Evolutionary conservation across 352 stramenopile genomes (phyloP).

Genomic region (Thraustochytrium striatum): DNA sequence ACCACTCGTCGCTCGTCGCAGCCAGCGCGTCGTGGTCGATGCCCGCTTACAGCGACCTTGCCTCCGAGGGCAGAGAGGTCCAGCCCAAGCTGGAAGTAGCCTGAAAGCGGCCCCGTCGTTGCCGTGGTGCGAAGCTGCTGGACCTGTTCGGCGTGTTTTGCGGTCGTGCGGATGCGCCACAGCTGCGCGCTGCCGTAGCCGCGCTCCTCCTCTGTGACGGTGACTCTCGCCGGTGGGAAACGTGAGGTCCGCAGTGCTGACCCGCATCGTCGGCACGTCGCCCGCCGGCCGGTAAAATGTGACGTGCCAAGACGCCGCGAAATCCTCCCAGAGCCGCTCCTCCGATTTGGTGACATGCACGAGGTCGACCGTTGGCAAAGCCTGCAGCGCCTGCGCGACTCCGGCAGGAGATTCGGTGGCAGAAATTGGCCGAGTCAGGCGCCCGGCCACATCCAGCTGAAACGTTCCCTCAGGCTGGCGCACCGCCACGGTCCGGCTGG

Average conservation of each 20-base stretch:
- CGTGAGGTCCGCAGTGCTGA: not conserved
- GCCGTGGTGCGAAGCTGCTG: conserved; percentile 10
- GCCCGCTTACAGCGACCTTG: not conserved
- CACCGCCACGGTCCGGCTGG: not conserved
- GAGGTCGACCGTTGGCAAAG: not conserved
- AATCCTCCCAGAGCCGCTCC: no score
- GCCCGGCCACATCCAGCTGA: not conserved
- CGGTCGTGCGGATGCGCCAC: not conserved
- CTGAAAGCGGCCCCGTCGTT: not conserved
- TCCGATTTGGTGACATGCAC: not conserved
- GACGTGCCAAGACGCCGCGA: not conserved
- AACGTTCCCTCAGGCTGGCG: not conserved
- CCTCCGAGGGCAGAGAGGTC: conserved; percentile 25
- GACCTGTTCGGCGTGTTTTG: not conserved
- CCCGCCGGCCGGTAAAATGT: conserved; percentile 39
- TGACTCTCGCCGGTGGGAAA: not conserved
- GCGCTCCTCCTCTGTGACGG: not conserved
- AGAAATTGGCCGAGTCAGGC: not conserved
- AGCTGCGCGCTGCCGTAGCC: not conserved
- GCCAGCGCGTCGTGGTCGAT: conserved; percentile 32
- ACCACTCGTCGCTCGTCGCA: not conserved
- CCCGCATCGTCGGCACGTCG: conserved; percentile 19
- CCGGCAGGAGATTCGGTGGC: not conserved
- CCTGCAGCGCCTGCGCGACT: not conserved
- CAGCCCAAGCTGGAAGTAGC: not conserved